A percentile compares a stretch with the other conserved stretches of the same genome.
These are phyloP conservation scores for Sclerotinia borealis DNA, from an alignment of 2,329 filamentous ascomycete genomes.

Conservation along the genomic window DNA sequence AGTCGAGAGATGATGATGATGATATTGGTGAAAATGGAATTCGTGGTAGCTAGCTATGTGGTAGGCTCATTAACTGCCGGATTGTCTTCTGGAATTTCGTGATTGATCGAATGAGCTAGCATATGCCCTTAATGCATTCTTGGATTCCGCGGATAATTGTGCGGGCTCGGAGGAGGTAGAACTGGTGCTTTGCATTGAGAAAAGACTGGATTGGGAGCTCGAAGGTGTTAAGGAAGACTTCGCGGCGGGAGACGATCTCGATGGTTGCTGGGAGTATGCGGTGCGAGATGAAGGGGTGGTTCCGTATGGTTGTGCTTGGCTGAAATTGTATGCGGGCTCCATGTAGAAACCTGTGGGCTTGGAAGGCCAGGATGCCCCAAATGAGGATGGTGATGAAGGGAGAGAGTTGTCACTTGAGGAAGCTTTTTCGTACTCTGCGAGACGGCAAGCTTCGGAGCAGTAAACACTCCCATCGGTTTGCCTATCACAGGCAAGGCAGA, in stretches of 20 bases:
- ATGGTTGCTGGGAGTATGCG: constrained; percentile 41
- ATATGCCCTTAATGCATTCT: constrained; percentile 76
- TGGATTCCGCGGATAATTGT: constrained; percentile 68
- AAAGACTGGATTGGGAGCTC: constrained; percentile 78
- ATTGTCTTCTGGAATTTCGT: constrained; percentile 32
- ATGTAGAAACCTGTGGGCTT: constrained; percentile 56
- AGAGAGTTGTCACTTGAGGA: constrained; percentile 49
- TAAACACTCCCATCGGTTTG: constrained; percentile 77
- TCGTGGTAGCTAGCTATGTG: too few species aligned
- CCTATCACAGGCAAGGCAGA: constrained; percentile 90
- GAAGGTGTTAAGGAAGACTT: constrained; percentile 57
- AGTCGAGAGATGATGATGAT: too few species aligned
- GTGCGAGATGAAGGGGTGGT: constrained; percentile 39
- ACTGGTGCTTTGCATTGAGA: constrained; percentile 64
- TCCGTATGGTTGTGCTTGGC: constrained; percentile 53
- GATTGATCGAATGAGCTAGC: constrained; percentile 79
- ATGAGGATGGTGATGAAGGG: constrained; percentile 48
- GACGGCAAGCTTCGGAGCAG: constrained; percentile 86
- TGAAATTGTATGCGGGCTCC: constrained; percentile 70
- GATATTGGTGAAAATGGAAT: constrained; percentile 10
- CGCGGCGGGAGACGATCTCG: constrained; percentile 36
- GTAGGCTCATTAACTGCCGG: constrained; percentile 20
- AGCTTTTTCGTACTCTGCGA: constrained; percentile 78
- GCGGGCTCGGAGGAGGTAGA: constrained; percentile 45
- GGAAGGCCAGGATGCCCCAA: constrained; percentile 44